A percentile compares a stretch with the other conserved stretches of the same genome.
phyloP scores from a whole-genome alignment of 2,329 filamentous ascomycete species.

The Fusarium pseudocircinatum region DNA sequence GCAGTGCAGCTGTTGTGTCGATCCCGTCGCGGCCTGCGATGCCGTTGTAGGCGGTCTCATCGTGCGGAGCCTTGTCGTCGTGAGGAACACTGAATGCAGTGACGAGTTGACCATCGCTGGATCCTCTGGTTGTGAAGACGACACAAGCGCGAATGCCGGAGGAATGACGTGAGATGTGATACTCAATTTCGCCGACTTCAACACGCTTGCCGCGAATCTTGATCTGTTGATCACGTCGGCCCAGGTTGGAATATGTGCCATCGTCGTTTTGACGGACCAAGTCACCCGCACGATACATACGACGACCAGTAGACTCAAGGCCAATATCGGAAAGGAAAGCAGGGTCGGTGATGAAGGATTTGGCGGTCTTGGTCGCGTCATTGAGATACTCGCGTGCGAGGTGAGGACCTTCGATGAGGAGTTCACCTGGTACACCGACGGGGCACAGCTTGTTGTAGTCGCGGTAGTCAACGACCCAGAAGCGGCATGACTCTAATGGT shows the following conservation, averaged over 20 bases:
- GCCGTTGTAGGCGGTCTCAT: not conserved
- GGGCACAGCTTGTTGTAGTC: not conserved
- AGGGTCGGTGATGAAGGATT: not conserved
- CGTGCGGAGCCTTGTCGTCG: not conserved
- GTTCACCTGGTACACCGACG: not conserved
- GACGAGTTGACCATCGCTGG: not conserved
- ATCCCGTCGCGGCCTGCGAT: not conserved
- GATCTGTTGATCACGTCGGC: not conserved
- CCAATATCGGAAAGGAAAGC: not conserved
- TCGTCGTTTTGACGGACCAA: not conserved
- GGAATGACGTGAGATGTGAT: not conserved
- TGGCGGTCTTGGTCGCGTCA: not conserved
- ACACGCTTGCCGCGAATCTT: constrained; percentile 1
- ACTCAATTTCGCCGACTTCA: constrained; percentile 1
- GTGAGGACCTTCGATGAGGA: not conserved
- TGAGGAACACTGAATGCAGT: not conserved
- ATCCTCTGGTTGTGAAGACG: not conserved
- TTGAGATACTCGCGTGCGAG: not conserved
- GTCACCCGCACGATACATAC: constrained; percentile 2
- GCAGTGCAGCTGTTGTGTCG: not conserved
- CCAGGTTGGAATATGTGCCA: not conserved
- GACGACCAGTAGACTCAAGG: not conserved
- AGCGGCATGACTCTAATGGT: not conserved
- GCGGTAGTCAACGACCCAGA: not conserved
- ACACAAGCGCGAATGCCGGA: not conserved